phyloP scores from a whole-genome alignment of 2,329 filamentous ascomycete genomes.

The Fusarium torulosum region DNA sequence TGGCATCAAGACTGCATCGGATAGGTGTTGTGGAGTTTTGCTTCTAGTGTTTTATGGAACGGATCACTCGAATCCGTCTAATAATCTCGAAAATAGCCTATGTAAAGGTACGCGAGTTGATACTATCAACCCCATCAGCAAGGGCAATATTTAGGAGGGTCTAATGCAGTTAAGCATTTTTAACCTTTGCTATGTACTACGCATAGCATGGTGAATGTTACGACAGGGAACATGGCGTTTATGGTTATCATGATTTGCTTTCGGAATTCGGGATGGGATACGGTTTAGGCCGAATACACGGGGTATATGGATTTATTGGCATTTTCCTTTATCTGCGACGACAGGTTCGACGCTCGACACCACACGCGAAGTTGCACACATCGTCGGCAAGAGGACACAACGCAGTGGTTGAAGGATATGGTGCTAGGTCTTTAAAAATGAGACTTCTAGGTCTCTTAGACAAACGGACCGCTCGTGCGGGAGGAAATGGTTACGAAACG shows the following conservation, averaged over 20 bases:
- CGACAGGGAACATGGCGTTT: slow-evolving; percentile 36
- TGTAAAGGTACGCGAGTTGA: slow-evolving; percentile 24
- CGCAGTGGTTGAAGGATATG: slow-evolving; percentile 10
- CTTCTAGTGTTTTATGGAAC: slow-evolving; percentile 38
- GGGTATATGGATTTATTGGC: slow-evolving; percentile 18
- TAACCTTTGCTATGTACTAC: slow-evolving; percentile 21
- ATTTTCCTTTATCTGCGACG: slow-evolving; percentile 24
- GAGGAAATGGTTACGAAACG: slow-evolving; percentile 34
- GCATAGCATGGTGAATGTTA: slow-evolving; percentile 26
- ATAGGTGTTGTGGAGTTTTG: slow-evolving; percentile 51
- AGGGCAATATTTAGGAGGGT: slow-evolving; percentile 23
- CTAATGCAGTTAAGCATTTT: slow-evolving; percentile 34
- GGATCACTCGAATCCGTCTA: slow-evolving; percentile 38
- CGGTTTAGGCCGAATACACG: slow-evolving; percentile 18
- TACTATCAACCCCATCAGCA: slow-evolving; percentile 21
- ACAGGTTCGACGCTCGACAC: slow-evolving; percentile 29
- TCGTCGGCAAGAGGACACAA: slow-evolving; percentile 6
- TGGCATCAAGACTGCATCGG: slow-evolving; percentile 52
- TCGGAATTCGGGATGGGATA: slow-evolving; percentile 18
- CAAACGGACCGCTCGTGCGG: slow-evolving; percentile 48
- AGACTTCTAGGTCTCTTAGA: slow-evolving; percentile 47
- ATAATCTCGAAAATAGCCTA: slow-evolving; percentile 34
- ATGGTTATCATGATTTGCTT: slow-evolving; percentile 40
- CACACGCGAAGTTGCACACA: slow-evolving; percentile 16
- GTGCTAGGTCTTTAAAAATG: slow-evolving; percentile 22